Evolutionary conservation across 2,329 filamentous ascomycete species (phyloP).

Genomic region (Fusarium buxicola): DNA sequence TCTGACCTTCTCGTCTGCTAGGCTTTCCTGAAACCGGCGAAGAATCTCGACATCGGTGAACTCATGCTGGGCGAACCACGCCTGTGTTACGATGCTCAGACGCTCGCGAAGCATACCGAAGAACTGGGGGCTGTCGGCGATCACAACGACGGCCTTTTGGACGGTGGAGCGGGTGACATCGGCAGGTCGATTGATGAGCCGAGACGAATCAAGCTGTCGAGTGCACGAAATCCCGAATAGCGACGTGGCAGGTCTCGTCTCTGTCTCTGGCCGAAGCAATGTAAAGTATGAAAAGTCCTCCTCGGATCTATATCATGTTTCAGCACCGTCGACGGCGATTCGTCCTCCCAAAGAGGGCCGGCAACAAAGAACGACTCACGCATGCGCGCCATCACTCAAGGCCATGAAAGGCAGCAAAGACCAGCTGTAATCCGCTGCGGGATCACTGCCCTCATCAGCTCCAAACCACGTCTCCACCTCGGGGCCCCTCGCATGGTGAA

Average conservation of each 20-base stretch:
- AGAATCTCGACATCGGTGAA: constrained; percentile 94
- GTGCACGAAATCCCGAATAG: constrained; percentile 98
- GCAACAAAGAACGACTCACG: constrained; percentile 66
- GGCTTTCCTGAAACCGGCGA: constrained; percentile 88
- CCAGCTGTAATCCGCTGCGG: constrained; percentile 89
- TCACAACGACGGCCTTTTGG: constrained; percentile 96
- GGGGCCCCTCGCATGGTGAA: constrained; percentile 87
- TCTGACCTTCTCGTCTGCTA: constrained; percentile 74
- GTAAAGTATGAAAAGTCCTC: constrained; percentile 99
- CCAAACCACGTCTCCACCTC: constrained; percentile 96
- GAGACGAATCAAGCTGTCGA: constrained; percentile 84
- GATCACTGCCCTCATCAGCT: constrained; percentile 77
- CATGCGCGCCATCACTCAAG: constrained; percentile 92
- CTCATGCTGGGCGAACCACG: constrained; percentile 96
- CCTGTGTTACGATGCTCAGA: constrained; percentile 88
- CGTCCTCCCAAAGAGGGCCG: background rate
- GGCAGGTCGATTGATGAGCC: constrained; percentile 80
- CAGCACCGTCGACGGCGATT: constrained; percentile 21
- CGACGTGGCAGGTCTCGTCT: constrained; percentile 73
- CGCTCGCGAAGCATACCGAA: constrained; percentile 93
- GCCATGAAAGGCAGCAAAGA: constrained; percentile 95
- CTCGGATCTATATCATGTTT: constrained; percentile 71
- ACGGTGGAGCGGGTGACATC: constrained; percentile 98
- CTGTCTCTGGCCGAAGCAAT: constrained; percentile 73
- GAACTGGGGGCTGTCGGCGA: constrained; percentile 88